Evolutionary conservation across 768 basidiomycete genomes (phyloP).

Genomic region (Chalciporus chontae): DNA sequence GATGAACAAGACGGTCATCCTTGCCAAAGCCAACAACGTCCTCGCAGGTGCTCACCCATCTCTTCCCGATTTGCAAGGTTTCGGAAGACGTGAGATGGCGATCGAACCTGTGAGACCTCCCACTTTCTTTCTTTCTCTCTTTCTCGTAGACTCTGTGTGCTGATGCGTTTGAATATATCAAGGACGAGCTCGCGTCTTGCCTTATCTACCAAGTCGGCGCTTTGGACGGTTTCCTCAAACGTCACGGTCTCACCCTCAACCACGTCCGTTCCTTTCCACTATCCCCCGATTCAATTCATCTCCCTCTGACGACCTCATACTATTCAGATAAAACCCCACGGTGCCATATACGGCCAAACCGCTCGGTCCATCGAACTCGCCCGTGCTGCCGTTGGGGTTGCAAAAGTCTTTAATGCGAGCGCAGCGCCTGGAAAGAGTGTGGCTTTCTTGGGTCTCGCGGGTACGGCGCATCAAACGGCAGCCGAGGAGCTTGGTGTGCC

Average conservation of each 20-base stretch:
- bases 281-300: background rate
- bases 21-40: constrained; percentile 55
- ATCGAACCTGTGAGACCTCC: constrained; percentile 47
- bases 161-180: background rate
- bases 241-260: constrained; percentile 48
- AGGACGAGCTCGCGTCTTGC: constrained; percentile 55
- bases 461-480: constrained; percentile 57
- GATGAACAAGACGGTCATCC: constrained; percentile 58
- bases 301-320: background rate
- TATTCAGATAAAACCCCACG: constrained; percentile 56
- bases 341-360: constrained; percentile 58
- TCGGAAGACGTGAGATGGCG: constrained; percentile 62
- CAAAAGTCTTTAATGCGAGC: constrained; percentile 44
- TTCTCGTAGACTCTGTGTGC: background rate
- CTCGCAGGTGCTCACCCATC: constrained; percentile 65
- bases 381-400: constrained; percentile 49
- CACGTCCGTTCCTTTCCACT: too few relatives aligned
- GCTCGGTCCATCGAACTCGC: constrained; percentile 54
- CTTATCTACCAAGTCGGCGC: constrained; percentile 71
- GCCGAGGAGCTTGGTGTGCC: constrained; percentile 50
- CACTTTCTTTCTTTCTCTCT: background rate
- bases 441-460: constrained; percentile 61
- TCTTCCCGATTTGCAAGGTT: constrained; percentile 59
- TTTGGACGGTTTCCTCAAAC: constrained; percentile 53
- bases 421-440: constrained; percentile 29